Evolutionary conservation across 176 grass and related monocot genomes (phyloP).

Genomic region (Avena insularis): DNA sequence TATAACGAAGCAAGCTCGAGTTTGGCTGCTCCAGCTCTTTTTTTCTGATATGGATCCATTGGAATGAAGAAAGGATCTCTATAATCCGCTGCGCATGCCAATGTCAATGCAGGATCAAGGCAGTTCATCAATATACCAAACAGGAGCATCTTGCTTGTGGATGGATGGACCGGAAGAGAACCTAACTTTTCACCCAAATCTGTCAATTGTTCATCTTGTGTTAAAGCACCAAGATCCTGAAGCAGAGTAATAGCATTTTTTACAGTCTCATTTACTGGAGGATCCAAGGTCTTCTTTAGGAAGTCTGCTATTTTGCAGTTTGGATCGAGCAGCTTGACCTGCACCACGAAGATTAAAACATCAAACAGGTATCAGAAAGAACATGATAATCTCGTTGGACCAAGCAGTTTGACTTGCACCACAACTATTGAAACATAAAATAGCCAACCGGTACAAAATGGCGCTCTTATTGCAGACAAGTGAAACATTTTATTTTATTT

Average conservation of each 20-base stretch:
- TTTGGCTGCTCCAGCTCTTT: slow-evolving; percentile 63
- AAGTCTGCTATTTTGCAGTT: slow-evolving; percentile 74
- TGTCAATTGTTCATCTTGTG: slow-evolving; percentile 75
- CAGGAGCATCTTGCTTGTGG: slow-evolving; percentile 94
- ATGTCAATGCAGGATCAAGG: slow-evolving; percentile 88
- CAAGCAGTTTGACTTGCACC: slow-evolving; percentile 78
- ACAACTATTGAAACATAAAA: slow-evolving; percentile 35
- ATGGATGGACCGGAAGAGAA: slow-evolving; percentile 91
- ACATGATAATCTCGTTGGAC: slow-evolving; percentile 41
- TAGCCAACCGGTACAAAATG: slow-evolving; percentile 5
- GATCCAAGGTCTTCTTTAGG: slow-evolving; percentile 88
- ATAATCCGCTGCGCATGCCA: slow-evolving; percentile 84
- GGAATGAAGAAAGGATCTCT: slow-evolving; percentile 85
- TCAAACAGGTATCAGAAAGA: slow-evolving; percentile 31
- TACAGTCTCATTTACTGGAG: slow-evolving; percentile 79
- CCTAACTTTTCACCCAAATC: slow-evolving; percentile 86
- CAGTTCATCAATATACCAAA: slow-evolving; percentile 97
- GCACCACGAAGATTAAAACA: slow-evolving; percentile 43
- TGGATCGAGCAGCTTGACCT: slow-evolving; percentile 92
- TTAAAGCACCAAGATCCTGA: slow-evolving; percentile 90
- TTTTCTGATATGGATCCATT: slow-evolving; percentile 68
- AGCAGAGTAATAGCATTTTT: slow-evolving; percentile 80
- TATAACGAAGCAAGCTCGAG: slow-evolving; percentile 90
- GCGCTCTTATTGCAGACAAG: neutral
- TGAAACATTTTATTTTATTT: slow-evolving; percentile 1